Base-by-base conservation (phyloP, 345 rosid species). In the Cardamine chenopodiifolia region DNA sequence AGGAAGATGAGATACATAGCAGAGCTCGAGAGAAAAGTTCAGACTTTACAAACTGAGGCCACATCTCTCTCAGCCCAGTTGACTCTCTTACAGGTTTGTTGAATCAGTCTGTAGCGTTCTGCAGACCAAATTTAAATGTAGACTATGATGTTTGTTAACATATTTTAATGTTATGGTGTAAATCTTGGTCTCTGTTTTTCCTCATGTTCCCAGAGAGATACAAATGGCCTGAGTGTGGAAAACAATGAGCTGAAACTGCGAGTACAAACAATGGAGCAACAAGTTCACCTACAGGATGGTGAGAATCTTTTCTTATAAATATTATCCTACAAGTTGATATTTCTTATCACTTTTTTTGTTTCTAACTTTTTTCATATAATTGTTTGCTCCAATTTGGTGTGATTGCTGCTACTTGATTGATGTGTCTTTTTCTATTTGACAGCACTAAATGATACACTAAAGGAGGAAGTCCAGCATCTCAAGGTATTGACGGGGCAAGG, bases 381-480 rank as follows among this genome's bases (percentile, higher is more conserved):
- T 15, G 49, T n/a, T 44, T 44, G 10, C 49, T 44, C 49, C 42
- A 35, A 14, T 62, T 34, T 34, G 57, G 35, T 52, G 53, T 52
- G 54, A 28, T 62, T 26, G 53, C 48, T 69, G 25, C 28, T 74
- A 39, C 48, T 50, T 61, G 19, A n/a, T 59, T 50, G 31, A 60
- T 29, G 8, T 37, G 8, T 61, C 8, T 62, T 44, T 62, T 17
- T 47, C 7, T 62, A 53, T 71, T 29, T 31, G 70, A 32, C 81
- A 96, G 99, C 97, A 10, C 72, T 96, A 55, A 96, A 96, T 55
- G 98, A 92, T 22, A 87, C 94, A 52, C 54, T 96, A 70, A 96
- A 86, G 76, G 99, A 92, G 77, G 98, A 96, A 84, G 94, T 90
- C 73, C 97, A 92, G 83, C 98, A 88, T 83, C 88, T 96, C 77